phyloP scores from a whole-genome alignment of 805 yeast species.

The Zygotorulaspora sp. region DNA sequence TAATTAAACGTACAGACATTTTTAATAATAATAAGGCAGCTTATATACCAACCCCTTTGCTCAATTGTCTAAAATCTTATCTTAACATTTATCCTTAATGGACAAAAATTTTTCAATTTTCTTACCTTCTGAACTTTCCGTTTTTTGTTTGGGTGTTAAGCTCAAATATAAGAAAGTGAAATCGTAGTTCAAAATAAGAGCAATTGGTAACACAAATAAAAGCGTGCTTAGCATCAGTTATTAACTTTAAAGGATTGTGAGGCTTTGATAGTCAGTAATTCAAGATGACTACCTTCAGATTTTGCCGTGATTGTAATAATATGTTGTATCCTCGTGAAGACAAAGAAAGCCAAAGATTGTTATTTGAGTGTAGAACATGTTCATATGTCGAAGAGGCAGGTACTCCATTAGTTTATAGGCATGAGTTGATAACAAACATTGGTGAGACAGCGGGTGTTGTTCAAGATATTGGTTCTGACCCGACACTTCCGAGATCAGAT shows the following conservation, averaged over 20 bases:
- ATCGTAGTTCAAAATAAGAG: no score
- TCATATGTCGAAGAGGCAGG: slow-evolving; percentile 89
- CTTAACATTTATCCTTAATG: neutral
- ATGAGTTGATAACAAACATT: slow-evolving; percentile 85
- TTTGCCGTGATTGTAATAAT: slow-evolving; percentile 94
- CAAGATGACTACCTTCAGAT: slow-evolving; percentile 84
- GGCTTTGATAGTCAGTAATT: no score
- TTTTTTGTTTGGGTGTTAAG: slow-evolving; percentile 2
- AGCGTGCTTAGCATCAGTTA: no score
- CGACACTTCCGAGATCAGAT: slow-evolving; percentile 95
- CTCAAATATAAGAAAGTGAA: no score
- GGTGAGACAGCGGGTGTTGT: slow-evolving; percentile 96
- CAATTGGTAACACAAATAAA: no score
- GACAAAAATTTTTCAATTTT: slow-evolving; percentile 1
- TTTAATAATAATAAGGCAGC: neutral
- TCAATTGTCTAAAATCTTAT: neutral
- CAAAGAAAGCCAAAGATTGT: slow-evolving; percentile 59
- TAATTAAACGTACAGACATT: slow-evolving; percentile 23
- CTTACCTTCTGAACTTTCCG: neutral
- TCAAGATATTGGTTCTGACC: slow-evolving; percentile 91
- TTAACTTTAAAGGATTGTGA: no score
- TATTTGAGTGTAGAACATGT: slow-evolving; percentile 93
- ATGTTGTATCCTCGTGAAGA: slow-evolving; percentile 98
- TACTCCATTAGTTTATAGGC: slow-evolving; percentile 81
- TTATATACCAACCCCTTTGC: neutral